A percentile compares a stretch with the other conserved stretches of the same genome.
phyloP scores from a whole-genome alignment of 129 eudicot genomes.

The Saussurea involucrata region DNA sequence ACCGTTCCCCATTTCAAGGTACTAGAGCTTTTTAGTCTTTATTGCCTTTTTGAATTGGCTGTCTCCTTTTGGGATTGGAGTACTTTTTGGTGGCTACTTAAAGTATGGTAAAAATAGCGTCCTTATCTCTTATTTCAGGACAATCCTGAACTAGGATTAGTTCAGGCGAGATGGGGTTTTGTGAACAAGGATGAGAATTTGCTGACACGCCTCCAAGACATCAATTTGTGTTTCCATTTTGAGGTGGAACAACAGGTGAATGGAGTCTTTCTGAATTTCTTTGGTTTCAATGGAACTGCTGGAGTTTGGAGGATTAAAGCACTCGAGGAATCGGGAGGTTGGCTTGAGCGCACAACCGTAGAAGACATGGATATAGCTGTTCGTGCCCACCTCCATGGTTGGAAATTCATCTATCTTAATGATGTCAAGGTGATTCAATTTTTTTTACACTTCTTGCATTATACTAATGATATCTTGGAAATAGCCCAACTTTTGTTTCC shows the following conservation, averaged over 20 bases:
- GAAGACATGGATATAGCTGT: conserved; percentile 33
- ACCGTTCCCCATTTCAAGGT: conserved; percentile 59
- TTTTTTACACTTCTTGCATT: not conserved
- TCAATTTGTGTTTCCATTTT: conserved; percentile 78
- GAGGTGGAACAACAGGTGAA: conserved; percentile 92
- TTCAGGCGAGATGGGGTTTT: conserved; percentile 75
- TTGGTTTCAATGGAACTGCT: conserved; percentile 82
- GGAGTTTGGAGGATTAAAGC: conserved; percentile 90
- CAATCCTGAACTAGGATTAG: conserved; percentile 64
- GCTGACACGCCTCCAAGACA: conserved; percentile 77
- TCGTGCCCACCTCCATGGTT: conserved; percentile 35
- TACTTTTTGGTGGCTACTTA: not conserved
- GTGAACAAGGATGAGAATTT: conserved; percentile 83
- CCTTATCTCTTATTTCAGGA: conserved; percentile 33
- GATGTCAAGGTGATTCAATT: conserved; percentile 30
- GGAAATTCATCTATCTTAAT: conserved; percentile 34
- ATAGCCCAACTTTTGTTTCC: too few species aligned
- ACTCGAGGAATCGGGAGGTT: conserved; percentile 75
- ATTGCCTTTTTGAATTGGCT: not conserved
- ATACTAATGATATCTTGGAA: not conserved
- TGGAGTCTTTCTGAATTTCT: conserved; percentile 58
- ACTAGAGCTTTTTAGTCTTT: not conserved
- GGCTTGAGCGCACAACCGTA: conserved; percentile 46
- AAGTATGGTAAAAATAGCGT: not conserved
- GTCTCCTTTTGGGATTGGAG: not conserved